Percentiles rank a stretch among this genome's conserved stretches.
These are phyloP conservation scores for Colletotrichum lini DNA, from an alignment of 2,329 filamentous ascomycete genomes.

Conservation along the genomic window DNA sequence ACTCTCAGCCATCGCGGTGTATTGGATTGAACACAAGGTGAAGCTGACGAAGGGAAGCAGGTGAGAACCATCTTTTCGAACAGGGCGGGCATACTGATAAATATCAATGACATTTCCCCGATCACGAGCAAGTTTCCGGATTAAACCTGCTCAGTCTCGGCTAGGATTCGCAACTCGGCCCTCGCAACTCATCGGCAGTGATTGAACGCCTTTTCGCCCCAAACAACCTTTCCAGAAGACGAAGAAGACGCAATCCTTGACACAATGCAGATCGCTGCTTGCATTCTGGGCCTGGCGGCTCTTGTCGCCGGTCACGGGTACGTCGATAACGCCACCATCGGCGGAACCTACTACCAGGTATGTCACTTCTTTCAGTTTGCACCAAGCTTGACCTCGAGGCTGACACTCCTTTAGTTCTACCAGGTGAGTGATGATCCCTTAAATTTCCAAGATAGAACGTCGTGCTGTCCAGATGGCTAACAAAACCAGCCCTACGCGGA, in stretches of 20 bases:
- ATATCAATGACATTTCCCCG: background rate
- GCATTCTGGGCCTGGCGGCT: slow-evolving; percentile 49
- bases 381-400: background rate
- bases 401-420: slow-evolving; percentile 49
- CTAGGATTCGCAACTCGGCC: background rate
- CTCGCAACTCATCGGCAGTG: background rate
- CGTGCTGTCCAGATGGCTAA: background rate
- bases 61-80: background rate
- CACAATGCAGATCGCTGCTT: slow-evolving; percentile 32
- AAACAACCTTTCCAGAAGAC: background rate
- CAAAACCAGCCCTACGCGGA: slow-evolving; percentile 45
- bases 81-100: background rate
- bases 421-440: slow-evolving; percentile 45
- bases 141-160: slow-evolving; percentile 10
- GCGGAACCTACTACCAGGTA: slow-evolving; percentile 55
- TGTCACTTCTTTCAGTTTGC: background rate
- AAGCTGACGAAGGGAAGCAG: background rate
- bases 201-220: background rate
- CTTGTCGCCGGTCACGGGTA: slow-evolving; percentile 64
- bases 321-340: slow-evolving; percentile 62
- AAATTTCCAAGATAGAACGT: too few relatives aligned
- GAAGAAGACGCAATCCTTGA: rapidly evolving
- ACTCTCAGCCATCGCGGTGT: background rate
- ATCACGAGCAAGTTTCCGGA: slow-evolving; percentile 3
- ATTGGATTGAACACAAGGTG: slow-evolving; percentile 5